A percentile compares a stretch with the other conserved stretches of the same genome.
Conservation (phyloP, 805 yeast species). For the Ogataea paraovalis region DNA sequence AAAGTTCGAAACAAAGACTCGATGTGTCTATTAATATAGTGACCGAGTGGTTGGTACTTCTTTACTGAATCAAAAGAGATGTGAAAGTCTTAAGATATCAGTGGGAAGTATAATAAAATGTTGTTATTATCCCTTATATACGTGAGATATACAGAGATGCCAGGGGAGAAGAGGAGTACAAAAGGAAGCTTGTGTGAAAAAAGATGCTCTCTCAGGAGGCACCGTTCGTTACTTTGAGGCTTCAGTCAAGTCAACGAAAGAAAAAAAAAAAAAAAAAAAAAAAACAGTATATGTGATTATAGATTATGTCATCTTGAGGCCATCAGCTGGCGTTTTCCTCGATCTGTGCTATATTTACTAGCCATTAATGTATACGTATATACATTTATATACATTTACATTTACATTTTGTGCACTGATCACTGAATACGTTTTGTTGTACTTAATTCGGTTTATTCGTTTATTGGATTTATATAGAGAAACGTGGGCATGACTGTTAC, state of each 20-base stretch:
- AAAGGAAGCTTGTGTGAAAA: not conserved
- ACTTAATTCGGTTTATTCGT: too few relatives aligned
- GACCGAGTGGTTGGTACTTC: not conserved
- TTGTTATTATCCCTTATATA: not conserved
- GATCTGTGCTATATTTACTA: too few relatives aligned
- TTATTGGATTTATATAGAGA: not conserved
- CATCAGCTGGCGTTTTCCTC: too few relatives aligned
- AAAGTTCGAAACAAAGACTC: constrained; percentile 1
- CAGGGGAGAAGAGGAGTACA: not conserved
- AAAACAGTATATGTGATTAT: not conserved
- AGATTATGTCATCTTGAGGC: too few relatives aligned
- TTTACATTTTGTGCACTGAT: too few relatives aligned
- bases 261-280: not conserved
- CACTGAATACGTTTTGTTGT: too few relatives aligned
- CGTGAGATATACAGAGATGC: not conserved
- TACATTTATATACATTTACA: too few relatives aligned
- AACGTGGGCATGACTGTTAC: not conserved
- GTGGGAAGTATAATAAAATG: not conserved
- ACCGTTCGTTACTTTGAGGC: not conserved
- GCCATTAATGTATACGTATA: too few relatives aligned
- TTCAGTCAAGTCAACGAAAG: not conserved
- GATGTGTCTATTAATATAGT: not conserved
- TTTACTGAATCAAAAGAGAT: not conserved
- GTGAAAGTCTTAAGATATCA: not conserved
- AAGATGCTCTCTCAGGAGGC: not conserved